phyloP scores from a whole-genome alignment of 2,329 filamentous ascomycete species.

The Whalleya microplaca region DNA sequence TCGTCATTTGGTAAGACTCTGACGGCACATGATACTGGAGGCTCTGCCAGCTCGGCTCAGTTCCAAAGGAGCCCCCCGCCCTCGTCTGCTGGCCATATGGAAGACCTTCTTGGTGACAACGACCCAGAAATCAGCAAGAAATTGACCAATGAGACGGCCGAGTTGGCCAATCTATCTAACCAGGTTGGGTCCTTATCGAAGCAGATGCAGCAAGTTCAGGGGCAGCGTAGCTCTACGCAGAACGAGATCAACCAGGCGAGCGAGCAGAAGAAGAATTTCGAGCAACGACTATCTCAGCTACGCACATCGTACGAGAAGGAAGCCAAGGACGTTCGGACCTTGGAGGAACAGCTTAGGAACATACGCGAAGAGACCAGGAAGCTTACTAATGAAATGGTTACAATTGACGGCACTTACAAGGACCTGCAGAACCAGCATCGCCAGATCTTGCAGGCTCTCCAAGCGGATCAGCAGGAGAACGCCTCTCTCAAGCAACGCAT shows the following conservation, averaged over 20 bases:
- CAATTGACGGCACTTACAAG: conserved; percentile 78
- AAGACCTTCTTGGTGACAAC: conserved; percentile 89
- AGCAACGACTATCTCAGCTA: conserved; percentile 83
- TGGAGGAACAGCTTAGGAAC: conserved; percentile 80
- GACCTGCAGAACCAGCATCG: conserved; percentile 84
- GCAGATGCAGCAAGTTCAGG: conserved; percentile 92
- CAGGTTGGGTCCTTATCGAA: conserved; percentile 89
- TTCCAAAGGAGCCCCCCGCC: conserved; percentile 47
- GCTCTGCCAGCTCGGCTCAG: conserved; percentile 50
- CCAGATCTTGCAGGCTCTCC: conserved; percentile 72
- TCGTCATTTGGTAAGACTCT: conserved; percentile 90
- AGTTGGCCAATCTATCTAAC: conserved; percentile 94
- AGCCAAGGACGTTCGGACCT: conserved; percentile 78
- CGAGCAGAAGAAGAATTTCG: conserved; percentile 90
- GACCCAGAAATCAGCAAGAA: conserved; percentile 89
- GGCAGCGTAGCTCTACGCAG: conserved; percentile 77
- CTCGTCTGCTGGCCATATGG: conserved; percentile 53
- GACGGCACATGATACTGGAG: conserved; percentile 76
- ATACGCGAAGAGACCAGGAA: conserved; percentile 83
- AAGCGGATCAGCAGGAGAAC: conserved; percentile 90
- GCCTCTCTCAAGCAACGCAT: conserved; percentile 85
- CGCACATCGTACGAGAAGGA: conserved; percentile 92
- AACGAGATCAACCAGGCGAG: conserved; percentile 80
- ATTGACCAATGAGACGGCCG: conserved; percentile 84
- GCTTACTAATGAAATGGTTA: conserved; percentile 80